Evolutionary conservation across 371 early-diverging fungal species (phyloP), one percentile per base, ranked within the genome.

Genomic region (Mucor racemosus): DNA sequence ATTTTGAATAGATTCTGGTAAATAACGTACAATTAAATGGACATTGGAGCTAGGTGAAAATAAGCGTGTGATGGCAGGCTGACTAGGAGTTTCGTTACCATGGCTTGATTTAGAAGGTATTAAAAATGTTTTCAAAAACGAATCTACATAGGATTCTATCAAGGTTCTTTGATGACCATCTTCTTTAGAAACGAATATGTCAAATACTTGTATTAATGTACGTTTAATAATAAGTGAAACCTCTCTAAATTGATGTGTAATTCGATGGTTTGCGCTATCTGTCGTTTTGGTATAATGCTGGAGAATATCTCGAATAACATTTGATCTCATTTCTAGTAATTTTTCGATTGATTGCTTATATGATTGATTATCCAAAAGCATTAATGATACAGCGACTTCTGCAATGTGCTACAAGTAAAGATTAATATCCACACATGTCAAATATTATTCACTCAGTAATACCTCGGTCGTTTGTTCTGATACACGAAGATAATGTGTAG

Each of bases 21-120:
- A 72, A 65, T 85, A 84, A 5, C 88, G 81, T 13, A 85, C 77
- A 39, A 88, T 74, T 10, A 88, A 76, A 48, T 85, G 86, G 3
- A 83, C 83, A 44, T 86, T 86, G 33, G 86, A 82, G 26, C 81
- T 84, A 6, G 85, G 86, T 9, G 86, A 84, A 68, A 86, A 86
- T 53, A 88, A 61, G 53, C 80, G 77, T 0, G 86, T 78, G 36
- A 88, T 77, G 31, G 82, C 76, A 3, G 85, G 71, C 38, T 66
- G 73, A 7, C 63, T 66, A 4, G 67, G 67, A 31, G 63, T 67
- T 34, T 67, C 67, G 34, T 63, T 71, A 0, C 65, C 68, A 58
- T 64, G 60, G 38, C 61, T 67, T 14, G 40, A 36, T 31, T 71
- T 66, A 5, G 73, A 60, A 15, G 75, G 73, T 31, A 74, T 73